Evolutionary conservation across 176 grass and related monocot genomes (phyloP).

Genomic region (Areca catechu): DNA sequence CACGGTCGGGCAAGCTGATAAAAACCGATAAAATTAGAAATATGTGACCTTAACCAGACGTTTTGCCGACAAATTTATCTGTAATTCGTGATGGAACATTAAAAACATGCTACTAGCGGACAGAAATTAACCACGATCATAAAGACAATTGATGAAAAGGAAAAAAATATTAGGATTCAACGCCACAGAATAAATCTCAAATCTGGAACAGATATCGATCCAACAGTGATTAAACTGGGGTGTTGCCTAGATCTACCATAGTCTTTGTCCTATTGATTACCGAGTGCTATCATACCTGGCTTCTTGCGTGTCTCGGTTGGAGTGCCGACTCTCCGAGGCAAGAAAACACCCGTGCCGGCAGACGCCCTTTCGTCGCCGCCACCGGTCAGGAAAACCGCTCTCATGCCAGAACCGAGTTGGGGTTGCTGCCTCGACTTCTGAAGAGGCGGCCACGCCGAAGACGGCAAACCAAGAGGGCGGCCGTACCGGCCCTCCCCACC

Average conservation of each 20-base stretch:
- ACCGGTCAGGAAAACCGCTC: conserved; percentile 51
- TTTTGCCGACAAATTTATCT: not conserved
- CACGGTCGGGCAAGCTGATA: conserved; percentile 64
- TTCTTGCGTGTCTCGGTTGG: conserved; percentile 39
- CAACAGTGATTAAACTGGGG: no score
- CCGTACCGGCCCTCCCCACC: not conserved
- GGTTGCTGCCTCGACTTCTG: conserved; percentile 25
- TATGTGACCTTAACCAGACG: not conserved
- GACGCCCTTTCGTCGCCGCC: conserved; percentile 45
- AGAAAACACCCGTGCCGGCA: conserved; percentile 75
- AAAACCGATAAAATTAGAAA: not conserved
- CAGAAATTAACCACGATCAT: no score
- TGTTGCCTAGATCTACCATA: no score
- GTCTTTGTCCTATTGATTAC: no score
- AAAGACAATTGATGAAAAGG: no score
- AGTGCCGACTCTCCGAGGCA: conserved; percentile 37
- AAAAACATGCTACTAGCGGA: no score
- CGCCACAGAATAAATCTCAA: no score
- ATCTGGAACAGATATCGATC: no score
- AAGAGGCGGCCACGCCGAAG: conserved; percentile 25
- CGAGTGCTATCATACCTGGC: conserved; percentile 22
- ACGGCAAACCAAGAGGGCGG: conserved; percentile 24
- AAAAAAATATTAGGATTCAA: no score
- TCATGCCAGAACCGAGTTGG: conserved; percentile 23
- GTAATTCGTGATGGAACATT: not conserved